Evolutionary conservation across 73 alveolate species (phyloP).

Genomic region (Loxodes magnus): DNA sequence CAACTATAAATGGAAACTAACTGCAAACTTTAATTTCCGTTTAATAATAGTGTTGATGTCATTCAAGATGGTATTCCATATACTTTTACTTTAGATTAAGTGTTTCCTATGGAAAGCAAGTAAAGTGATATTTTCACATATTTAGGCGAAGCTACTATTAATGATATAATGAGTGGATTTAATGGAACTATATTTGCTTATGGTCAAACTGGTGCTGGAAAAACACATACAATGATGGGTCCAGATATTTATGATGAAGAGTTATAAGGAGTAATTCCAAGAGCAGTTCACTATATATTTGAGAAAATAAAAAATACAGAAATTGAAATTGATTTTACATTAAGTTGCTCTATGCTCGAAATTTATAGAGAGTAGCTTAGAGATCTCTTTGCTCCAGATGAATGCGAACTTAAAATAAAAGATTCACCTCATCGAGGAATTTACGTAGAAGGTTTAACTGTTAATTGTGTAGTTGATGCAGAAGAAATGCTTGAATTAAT

Average conservation of each 20-base stretch:
- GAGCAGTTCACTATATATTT: not conserved
- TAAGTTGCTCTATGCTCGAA: not conserved
- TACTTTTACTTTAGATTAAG: not conserved
- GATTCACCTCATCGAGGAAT: slow-evolving; percentile 29
- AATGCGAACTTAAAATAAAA: slow-evolving; percentile 20
- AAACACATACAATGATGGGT: slow-evolving; percentile 93
- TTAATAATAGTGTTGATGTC: too few relatives aligned
- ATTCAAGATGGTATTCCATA: too few relatives aligned
- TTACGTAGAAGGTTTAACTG: slow-evolving; percentile 32
- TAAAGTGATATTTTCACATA: slow-evolving; percentile 10
- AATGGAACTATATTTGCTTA: slow-evolving; percentile 90
- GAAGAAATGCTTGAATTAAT: slow-evolving; percentile 24
- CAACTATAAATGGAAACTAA: too few relatives aligned
- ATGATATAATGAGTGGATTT: slow-evolving; percentile 78
- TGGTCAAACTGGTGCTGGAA: slow-evolving; percentile 96
- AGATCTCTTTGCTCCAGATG: not conserved
- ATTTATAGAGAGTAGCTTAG: not conserved
- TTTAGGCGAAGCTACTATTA: slow-evolving; percentile 50
- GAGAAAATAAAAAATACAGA: not conserved
- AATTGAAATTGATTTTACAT: not conserved
- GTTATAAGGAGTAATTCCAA: too few relatives aligned
- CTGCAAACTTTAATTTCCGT: too few relatives aligned
- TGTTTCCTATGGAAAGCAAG: not conserved
- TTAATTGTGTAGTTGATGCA: slow-evolving; percentile 14
- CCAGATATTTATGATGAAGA: slow-evolving; percentile 21